phyloP scores from a whole-genome alignment of 495 filamentous ascomycete species.

The Melanomma pulvis-pyrius region DNA sequence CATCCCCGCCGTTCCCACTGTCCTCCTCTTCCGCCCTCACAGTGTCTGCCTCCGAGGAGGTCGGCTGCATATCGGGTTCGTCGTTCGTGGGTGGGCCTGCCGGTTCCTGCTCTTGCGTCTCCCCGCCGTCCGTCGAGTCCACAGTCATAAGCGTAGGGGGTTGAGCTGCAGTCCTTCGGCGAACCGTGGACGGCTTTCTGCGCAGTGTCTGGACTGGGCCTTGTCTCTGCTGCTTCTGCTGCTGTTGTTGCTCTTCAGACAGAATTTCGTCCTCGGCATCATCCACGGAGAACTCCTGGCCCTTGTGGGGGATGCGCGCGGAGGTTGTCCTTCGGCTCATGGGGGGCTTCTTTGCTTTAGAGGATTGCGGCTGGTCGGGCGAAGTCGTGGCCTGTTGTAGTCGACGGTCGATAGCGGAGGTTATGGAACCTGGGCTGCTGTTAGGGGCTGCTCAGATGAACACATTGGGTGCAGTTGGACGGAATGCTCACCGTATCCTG shows the following conservation, averaged over 20 bases:
- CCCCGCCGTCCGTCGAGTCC: slow-evolving; percentile 43
- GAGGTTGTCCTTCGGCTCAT: slow-evolving; percentile 73
- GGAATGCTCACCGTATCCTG: slow-evolving; percentile 26
- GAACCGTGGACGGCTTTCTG: slow-evolving; percentile 64
- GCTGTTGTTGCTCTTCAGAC: slow-evolving; percentile 48
- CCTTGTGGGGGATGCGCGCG: slow-evolving; percentile 73
- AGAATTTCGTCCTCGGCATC: slow-evolving; percentile 87
- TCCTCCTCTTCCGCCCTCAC: slow-evolving; percentile 40
- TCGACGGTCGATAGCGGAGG: slow-evolving; percentile 19
- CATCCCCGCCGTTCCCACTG: slow-evolving; percentile 59
- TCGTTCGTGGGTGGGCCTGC: slow-evolving; percentile 37
- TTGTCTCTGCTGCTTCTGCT: slow-evolving; percentile 7
- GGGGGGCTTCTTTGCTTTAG: slow-evolving; percentile 67
- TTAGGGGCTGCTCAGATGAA: background rate
- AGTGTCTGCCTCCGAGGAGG: slow-evolving; percentile 43
- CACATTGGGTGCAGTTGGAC: background rate
- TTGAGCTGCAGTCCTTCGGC: slow-evolving; percentile 66
- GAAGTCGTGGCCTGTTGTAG: slow-evolving; percentile 21
- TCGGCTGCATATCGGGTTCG: slow-evolving; percentile 36
- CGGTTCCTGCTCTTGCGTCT: slow-evolving; percentile 24
- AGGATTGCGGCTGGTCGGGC: slow-evolving; percentile 14
- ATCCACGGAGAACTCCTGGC: slow-evolving; percentile 91
- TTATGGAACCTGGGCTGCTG: slow-evolving; percentile 32
- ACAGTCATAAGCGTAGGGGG: slow-evolving; percentile 58
- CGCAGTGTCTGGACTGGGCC: slow-evolving; percentile 13